Evolutionary conservation across 139 green algal species (phyloP), one percentile per base, ranked within the genome.

Genomic region (Chlamydomonas asymmetrica): DNA sequence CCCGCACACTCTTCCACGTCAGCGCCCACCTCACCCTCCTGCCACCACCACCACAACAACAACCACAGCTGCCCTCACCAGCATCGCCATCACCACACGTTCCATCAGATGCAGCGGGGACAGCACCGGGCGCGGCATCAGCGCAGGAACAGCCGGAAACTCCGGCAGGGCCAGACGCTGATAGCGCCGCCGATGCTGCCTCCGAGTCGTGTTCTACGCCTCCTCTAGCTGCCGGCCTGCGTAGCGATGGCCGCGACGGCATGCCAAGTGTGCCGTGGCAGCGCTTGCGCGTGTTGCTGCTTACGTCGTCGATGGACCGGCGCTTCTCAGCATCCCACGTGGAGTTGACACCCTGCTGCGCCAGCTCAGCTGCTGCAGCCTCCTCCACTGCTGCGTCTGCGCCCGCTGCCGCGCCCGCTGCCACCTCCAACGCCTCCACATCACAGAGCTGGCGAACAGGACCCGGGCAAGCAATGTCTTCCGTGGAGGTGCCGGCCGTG

Each of bases 1-100:
- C 18, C 41, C 78, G 78, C 34, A 56, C 78, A 40, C 49, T 83
- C 23, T 83, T 83, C 54, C 22, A 20, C 25, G 63, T 10, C 25
- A 27, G 41, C 37, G 32, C 10, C 22, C 63, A 69, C 37, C 35
- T 20, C 9, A 20, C 5, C 9, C 10, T 9, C 8, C 10, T 16
- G 13, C 25, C 1, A 9, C 10, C 32, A 18, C 38, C 8, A 20
- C 39, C 41, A 9, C 56, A 62, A 29, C 56, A 6, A 31, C 57
- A 62, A 41, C 70, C 45, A 52, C 45, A 10, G 45, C 13, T 13
- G 45, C 45, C 13, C 13, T 52, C 45, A 16, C 45, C 45, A 52
- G 45, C 45, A 52, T 52, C 45, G 18, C 45, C 45, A 16, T 25
- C 45, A 52, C 13, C 45, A 52, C 45, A 10, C 13, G 0, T 16